Evolutionary conservation across 495 filamentous ascomycete genomes (phyloP).

Genomic region (Penicillium lagena): DNA sequence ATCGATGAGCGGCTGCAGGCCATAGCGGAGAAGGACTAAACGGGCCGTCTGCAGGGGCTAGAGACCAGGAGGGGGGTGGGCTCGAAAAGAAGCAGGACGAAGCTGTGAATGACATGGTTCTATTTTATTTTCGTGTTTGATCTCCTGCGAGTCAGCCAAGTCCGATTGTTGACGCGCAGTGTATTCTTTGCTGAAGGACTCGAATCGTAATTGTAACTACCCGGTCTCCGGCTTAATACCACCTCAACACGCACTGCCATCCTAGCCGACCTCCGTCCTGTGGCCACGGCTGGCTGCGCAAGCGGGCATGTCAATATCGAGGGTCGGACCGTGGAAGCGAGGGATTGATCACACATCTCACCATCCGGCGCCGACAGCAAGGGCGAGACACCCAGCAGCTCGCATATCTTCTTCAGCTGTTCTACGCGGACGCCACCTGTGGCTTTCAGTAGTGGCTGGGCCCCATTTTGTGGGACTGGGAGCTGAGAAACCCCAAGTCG

Average conservation of each 20-base stretch:
- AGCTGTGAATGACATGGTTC: conserved; percentile 13
- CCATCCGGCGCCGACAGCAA: neutral
- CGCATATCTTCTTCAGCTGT: conserved; percentile 9
- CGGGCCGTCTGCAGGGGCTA: conserved; percentile 1
- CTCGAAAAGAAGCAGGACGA: conserved; percentile 9
- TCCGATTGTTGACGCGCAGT: too few relatives aligned
- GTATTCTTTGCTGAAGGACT: too few relatives aligned
- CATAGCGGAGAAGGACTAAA: conserved; percentile 95
- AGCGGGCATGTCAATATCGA: neutral
- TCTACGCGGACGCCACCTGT: conserved; percentile 11
- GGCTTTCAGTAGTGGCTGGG: conserved; percentile 6
- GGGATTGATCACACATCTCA: neutral
- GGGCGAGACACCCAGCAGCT: neutral
- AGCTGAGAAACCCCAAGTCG: too few relatives aligned
- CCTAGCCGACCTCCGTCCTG: neutral
- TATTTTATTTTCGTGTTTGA: conserved; percentile 8
- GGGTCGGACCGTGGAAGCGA: neutral
- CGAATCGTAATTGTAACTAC: too few relatives aligned
- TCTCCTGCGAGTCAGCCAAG: neutral
- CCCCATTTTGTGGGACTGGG: too few relatives aligned
- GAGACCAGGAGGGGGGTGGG: neutral
- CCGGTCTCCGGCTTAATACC: too few relatives aligned
- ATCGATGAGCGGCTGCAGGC: conserved; percentile 97
- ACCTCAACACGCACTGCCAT: too few relatives aligned
- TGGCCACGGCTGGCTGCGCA: conserved; percentile 5